Conservation (phyloP, 23 red algal genomes). For the Gracilaria domingensis region DNA sequence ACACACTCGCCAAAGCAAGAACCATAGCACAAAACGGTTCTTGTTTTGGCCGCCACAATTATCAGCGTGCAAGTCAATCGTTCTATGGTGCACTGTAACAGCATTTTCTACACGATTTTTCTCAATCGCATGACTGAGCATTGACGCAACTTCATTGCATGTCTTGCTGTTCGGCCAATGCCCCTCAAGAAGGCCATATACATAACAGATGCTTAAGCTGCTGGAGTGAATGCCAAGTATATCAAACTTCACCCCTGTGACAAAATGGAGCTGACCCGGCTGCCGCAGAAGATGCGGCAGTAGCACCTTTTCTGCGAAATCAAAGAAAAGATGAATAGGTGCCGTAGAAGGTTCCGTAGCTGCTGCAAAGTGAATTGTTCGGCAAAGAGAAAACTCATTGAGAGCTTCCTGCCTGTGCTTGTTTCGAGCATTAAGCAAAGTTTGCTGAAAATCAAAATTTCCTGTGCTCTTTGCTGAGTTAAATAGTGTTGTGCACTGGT, state of each 20-base stretch:
- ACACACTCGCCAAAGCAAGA: constrained; percentile 2
- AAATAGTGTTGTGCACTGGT: constrained; percentile 17
- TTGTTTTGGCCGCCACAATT: constrained; percentile 56
- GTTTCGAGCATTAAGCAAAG: not conserved
- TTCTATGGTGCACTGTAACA: no score
- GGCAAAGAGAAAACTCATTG: not conserved
- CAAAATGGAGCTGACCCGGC: constrained; percentile 58
- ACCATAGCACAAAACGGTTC: constrained; percentile 39
- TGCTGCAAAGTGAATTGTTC: not conserved
- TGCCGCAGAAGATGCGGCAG: not conserved
- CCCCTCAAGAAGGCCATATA: constrained; percentile 41
- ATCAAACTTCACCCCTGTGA: constrained; percentile 64
- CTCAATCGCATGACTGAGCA: no score
- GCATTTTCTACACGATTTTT: no score
- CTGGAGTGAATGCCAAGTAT: constrained; percentile 39
- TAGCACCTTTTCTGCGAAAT: not conserved
- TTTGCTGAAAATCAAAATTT: not conserved
- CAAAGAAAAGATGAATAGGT: constrained; percentile 38
- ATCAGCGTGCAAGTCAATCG: constrained; percentile 35
- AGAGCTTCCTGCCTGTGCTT: not conserved
- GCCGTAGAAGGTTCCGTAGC: not conserved
- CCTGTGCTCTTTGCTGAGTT: not conserved
- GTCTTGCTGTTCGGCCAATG: constrained; percentile 46
- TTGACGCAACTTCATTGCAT: no score
- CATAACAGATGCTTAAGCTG: not conserved